Evolutionary conservation across 106 monocot genomes (phyloP).

Genomic region (Dendrobium huoshanense): DNA sequence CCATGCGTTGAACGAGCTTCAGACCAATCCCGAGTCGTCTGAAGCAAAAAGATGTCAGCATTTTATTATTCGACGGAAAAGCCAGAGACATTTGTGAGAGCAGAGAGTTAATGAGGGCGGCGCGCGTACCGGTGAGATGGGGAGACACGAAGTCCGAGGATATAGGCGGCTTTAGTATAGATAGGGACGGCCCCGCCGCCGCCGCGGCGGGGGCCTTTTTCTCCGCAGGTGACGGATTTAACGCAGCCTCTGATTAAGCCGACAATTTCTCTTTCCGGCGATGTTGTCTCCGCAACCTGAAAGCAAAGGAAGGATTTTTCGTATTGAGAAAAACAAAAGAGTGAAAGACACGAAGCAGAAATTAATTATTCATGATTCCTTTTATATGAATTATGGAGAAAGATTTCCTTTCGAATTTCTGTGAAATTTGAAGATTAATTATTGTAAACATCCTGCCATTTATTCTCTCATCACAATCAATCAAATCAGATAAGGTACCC

Average conservation of each 20-base stretch:
- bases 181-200: constrained; percentile 15
- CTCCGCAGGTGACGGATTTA: constrained; percentile 58
- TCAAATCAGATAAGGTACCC: too few species aligned
- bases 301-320: neutral
- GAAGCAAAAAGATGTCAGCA: neutral
- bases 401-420: too few species aligned
- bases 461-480: too few species aligned
- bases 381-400: too few species aligned
- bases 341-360: too few species aligned
- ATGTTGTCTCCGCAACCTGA: constrained; percentile 51
- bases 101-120: too few species aligned
- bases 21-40: constrained; percentile 58
- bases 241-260: constrained; percentile 66
- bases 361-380: too few species aligned
- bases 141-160: constrained; percentile 73
- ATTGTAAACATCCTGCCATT: too few species aligned
- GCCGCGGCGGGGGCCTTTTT: constrained; percentile 17
- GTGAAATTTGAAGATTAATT: too few species aligned
- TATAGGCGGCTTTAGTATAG: constrained; percentile 45
- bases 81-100: neutral
- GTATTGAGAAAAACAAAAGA: neutral
- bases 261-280: constrained; percentile 33
- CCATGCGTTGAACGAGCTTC: constrained; percentile 42
- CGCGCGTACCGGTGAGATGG: constrained; percentile 37
- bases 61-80: neutral